Evolutionary conservation across 2,329 filamentous ascomycete species (phyloP), one percentile per base, ranked within the genome.

Genomic region (Diaporthe velutina): DNA sequence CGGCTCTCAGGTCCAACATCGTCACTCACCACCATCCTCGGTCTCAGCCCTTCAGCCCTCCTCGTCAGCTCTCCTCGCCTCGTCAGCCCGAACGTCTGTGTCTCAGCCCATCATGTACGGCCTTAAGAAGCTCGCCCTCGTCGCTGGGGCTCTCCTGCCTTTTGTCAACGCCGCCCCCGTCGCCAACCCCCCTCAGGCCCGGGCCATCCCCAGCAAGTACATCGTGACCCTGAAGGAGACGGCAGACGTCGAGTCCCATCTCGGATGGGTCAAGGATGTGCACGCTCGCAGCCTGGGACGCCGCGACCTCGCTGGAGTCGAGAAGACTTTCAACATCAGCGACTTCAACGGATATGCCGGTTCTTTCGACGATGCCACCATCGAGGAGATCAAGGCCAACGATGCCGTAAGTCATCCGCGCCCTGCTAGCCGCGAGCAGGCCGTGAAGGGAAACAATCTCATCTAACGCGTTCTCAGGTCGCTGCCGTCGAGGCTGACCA

Each of bases 401-500:
- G 45, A 60, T 50, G 73, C 70, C 25, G 73, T 74, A 50, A 57
- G 58, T 68, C 1, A 22, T 17, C 1, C 7, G 12, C 4, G 3
- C 7, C 42, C 10, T 19, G 22, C 7, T 2, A 0, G 6, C 5
- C 9, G 40, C 2, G 12, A 22, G 6, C n/a, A n/a, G n/a, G n/a
- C n/a, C n/a, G n/a, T n/a, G n/a, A n/a, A n/a, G n/a, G n/a, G n/a
- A n/a, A n/a, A n/a, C n/a, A 10, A 4, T 17, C 1, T 22, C 42
- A 28, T 5, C 19, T 33, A 71, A 71, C 15, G 30, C 38, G 17
- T 28, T 30, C 13, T 4, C 45, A 75, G 74, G 74, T 75, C 19
- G 54, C 74, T 57, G 61, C 74, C 35, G 74, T 75, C 9, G 74
- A 74, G 55, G 42, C 61, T 28, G 71, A 74, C 13, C 70, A 73